Base-by-base conservation (phyloP, 2,329 filamentous ascomycete species). In the Lasiodiplodia citricola region DNA sequence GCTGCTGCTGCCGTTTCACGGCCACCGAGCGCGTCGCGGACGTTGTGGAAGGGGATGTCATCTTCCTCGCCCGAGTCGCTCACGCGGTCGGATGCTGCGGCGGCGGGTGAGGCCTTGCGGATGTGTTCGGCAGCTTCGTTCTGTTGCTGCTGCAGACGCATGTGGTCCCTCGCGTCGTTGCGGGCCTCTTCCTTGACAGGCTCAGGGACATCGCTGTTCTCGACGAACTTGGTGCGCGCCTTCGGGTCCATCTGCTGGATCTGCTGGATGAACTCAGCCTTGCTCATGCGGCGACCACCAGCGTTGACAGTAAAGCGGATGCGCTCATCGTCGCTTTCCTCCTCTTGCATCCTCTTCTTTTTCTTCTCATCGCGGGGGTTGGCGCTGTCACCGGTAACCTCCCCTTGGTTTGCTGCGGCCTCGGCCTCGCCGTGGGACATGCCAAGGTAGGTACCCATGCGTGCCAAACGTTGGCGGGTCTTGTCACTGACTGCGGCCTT, bases 231-330 rank as follows among this genome's bases (percentile, higher is more conserved):
- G 16, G 83, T 84, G 47, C 87, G 85, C 16, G 89, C 88, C 74
- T 88, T 88, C 28, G 87, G 87, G 76, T 95, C 91, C 70, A 95
- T 84, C 71, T 89, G 87, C 71, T 89, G 88, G 75, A 96, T 90
- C 75, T 93, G 89, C 57, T 86, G 83, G 70, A 96, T 88, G 76
- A 96, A 95, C 75, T 94, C 91, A 4, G 90, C 88, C 80, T 94
- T 94, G 70, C 87, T 94, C 87, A 96, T 91, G 58, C 92, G 88
- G 70, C 86, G 85, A 6, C 91, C 91, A n/a, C 89, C 87, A 41
- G 90, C 88, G 55, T 87, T 88, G 71, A 95, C 91, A 1, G 90
- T 94, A 79, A 94, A 95, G 16, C 92, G 87, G 67, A 95, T 89
- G 67, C 88, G 85, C 16, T 87, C 86, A 72, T 94, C 92, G 69